Conservation (phyloP, 805 yeast genomes). For the Yamadazyma sp. region DNA sequence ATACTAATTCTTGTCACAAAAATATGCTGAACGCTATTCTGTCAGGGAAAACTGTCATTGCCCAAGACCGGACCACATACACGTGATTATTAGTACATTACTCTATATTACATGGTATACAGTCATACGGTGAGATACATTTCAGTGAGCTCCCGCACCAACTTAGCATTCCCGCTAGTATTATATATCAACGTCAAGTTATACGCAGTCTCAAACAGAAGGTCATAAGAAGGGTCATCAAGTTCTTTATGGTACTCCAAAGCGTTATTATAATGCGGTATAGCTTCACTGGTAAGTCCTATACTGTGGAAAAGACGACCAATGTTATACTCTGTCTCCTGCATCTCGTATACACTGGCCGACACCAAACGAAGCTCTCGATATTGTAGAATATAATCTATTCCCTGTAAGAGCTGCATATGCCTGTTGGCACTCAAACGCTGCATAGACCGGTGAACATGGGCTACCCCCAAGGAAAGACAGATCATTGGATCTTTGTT, state of each 20-base stretch:
- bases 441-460: slow-evolving; percentile 89
- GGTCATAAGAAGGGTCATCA: slow-evolving; percentile 52
- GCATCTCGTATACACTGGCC: slow-evolving; percentile 50
- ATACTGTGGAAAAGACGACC: slow-evolving; percentile 84
- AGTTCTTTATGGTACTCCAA: slow-evolving; percentile 39
- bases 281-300: slow-evolving; percentile 74
- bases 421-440: slow-evolving; percentile 84
- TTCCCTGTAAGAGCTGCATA: slow-evolving; percentile 82
- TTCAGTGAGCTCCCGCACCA: slow-evolving; percentile 66
- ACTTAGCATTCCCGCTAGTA: slow-evolving; percentile 64
- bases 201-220: slow-evolving; percentile 81
- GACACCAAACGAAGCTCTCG: slow-evolving; percentile 46
- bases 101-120: slow-evolving; percentile 4
- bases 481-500: slow-evolving; percentile 79
- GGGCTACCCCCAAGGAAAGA: slow-evolving; percentile 72
- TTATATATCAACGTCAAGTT: slow-evolving; percentile 76
- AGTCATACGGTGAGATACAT: slow-evolving; percentile 53
- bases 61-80: no score
- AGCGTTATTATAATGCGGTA: slow-evolving; percentile 70
- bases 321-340: slow-evolving; percentile 79
- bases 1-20: no score
- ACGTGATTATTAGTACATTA: not conserved
- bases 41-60: no score
- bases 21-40: no score
- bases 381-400: slow-evolving; percentile 76